Percentiles rank a stretch among this genome's conserved stretches.
phyloP scores from a whole-genome alignment of 805 yeast genomes.

The Pichia rugopelliculosa region DNA sequence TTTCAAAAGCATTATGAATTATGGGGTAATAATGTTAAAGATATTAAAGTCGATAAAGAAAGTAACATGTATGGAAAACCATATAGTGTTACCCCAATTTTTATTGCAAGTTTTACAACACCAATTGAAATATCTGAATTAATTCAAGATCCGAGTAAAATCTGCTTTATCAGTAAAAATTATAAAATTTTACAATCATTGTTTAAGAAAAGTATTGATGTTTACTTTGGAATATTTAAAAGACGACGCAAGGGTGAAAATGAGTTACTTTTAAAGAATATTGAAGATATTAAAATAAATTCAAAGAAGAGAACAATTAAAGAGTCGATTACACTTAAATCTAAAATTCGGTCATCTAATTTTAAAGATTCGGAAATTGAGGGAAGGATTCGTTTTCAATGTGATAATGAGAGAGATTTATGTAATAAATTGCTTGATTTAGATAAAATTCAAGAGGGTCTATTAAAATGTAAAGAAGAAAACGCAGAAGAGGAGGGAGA shows the following conservation, averaged over 20 bases:
- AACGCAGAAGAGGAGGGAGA: not conserved
- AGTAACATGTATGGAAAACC: constrained; percentile 26
- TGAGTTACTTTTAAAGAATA: not conserved
- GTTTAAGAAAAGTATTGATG: constrained; percentile 24
- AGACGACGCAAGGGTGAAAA: not conserved
- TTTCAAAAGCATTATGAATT: constrained; percentile 18
- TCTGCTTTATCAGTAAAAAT: constrained; percentile 22
- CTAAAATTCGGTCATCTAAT: constrained; percentile 3
- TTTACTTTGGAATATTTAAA: constrained; percentile 18
- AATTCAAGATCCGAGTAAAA: constrained; percentile 35
- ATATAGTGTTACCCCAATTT: constrained; percentile 31
- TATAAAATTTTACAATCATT: constrained; percentile 26
- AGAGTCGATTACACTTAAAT: constrained; percentile 1
- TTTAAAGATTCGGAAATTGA: not conserved
- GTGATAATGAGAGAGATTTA: not conserved
- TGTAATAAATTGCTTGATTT: not conserved
- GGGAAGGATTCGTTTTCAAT: not conserved
- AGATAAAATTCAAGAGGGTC: not conserved
- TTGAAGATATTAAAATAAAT: not conserved
- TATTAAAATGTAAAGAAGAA: not conserved
- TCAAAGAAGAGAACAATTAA: not conserved
- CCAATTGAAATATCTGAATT: constrained; percentile 27
- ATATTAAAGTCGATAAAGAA: constrained; percentile 8
- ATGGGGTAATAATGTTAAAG: constrained; percentile 9
- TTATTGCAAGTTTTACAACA: constrained; percentile 26